These are phyloP conservation scores for Phytophthora meadii DNA, from an alignment of 352 stramenopile genomes.

Conservation along the genomic window DNA sequence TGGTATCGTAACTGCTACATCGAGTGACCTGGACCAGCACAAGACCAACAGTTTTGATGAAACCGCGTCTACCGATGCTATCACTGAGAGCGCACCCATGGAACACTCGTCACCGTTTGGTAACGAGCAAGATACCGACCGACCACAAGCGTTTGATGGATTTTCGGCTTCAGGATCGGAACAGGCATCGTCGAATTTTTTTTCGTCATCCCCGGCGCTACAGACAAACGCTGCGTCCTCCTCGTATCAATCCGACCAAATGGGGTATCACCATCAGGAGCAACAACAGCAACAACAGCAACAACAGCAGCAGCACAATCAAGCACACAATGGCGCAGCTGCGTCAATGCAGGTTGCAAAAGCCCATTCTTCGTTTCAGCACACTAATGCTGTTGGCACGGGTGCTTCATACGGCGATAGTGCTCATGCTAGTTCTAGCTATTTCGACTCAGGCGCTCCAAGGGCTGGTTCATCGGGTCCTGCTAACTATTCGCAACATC, in stretches of 20 bases:
- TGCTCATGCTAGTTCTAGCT: conserved; percentile 11
- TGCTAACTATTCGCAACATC: conserved; percentile 28
- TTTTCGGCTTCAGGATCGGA: conserved; percentile 32
- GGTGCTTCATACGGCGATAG: conserved; percentile 9
- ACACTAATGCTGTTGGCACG: not conserved
- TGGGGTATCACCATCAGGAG: conserved; percentile 6
- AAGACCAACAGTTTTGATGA: conserved; percentile 8
- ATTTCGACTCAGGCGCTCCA: conserved; percentile 18
- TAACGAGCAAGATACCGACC: conserved; percentile 9
- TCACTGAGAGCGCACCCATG: not conserved
- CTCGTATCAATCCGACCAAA: conserved; percentile 21
- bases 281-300: conserved; percentile 1
- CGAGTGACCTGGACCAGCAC: conserved; percentile 15
- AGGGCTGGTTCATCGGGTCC: conserved; percentile 7
- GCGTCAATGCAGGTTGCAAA: conserved; percentile 21
- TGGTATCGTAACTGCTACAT: not conserved
- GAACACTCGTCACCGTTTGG: conserved; percentile 8
- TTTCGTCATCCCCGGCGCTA: conserved; percentile 37
- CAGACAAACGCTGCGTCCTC: conserved; percentile 25
- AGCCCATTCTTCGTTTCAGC: conserved; percentile 13
- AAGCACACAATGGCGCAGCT: conserved; percentile 8
- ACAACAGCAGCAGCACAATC: conserved; percentile 21
- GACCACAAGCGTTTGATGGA: conserved; percentile 25
- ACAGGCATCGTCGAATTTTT: conserved; percentile 43
- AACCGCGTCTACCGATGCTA: not conserved